Conservation (phyloP, 1,284 basidiomycete genomes). For the Coniferiporia sulphurascens region DNA sequence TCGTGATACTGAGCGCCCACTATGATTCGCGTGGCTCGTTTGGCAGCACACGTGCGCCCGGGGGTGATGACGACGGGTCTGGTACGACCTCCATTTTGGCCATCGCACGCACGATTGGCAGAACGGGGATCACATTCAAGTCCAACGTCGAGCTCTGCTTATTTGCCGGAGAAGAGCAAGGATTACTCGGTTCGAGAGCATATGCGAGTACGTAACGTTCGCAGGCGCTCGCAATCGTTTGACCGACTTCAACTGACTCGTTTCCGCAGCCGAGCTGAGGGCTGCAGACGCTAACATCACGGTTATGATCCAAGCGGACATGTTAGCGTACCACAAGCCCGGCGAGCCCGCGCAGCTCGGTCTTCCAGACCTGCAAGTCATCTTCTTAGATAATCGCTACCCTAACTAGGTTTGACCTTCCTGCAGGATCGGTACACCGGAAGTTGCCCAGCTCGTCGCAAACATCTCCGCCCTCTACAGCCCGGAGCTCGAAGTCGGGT, state of each 20-base stretch:
- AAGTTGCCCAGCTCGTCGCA: conserved; percentile 68
- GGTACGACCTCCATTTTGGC: conserved; percentile 72
- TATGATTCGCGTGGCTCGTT: conserved; percentile 87
- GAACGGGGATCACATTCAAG: conserved; percentile 56
- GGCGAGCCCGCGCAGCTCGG: conserved; percentile 78
- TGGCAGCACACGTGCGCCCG: conserved; percentile 68
- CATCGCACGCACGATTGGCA: conserved; percentile 67
- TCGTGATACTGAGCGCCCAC: conserved; percentile 73
- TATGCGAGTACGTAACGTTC: conserved; percentile 52
- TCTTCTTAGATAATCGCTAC: not conserved
- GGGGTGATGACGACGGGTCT: conserved; percentile 77
- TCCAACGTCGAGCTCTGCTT: conserved; percentile 65
- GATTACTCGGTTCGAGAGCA: conserved; percentile 56
- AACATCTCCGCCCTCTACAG: conserved; percentile 74
- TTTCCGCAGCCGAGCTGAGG: conserved; percentile 47
- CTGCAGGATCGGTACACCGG: conserved; percentile 69
- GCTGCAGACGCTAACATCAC: conserved; percentile 59
- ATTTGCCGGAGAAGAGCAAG: conserved; percentile 74
- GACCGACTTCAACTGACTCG: not conserved
- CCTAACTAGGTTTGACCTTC: not conserved
- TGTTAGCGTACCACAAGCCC: conserved; percentile 75
- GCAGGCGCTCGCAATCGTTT: not conserved
- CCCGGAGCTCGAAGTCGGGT: conserved; percentile 78
- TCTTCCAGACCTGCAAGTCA: conserved; percentile 42
- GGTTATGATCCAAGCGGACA: conserved; percentile 84